phyloP scores from a whole-genome alignment of 2,329 filamentous ascomycete species.

The Trichoderma koningiopsis region DNA sequence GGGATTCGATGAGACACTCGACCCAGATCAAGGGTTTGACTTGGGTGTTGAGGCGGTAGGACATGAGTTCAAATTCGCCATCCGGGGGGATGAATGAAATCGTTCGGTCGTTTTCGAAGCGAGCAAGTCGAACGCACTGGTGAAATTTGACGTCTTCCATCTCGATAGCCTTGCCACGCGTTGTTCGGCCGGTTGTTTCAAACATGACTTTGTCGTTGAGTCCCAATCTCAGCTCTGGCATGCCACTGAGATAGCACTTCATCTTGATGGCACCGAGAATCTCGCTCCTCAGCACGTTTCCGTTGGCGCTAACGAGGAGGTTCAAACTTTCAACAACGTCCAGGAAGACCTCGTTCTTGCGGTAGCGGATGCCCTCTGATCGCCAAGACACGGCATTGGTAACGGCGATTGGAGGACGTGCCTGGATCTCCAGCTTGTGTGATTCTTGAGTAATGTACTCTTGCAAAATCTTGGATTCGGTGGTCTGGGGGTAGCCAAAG shows the following conservation, averaged over 20 bases:
- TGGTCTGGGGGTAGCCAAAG: constrained; percentile 98
- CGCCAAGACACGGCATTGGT: constrained; percentile 98
- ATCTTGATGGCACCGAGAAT: constrained; percentile 98
- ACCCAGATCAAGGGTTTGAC: constrained; percentile 99
- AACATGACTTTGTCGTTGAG: constrained; percentile 99
- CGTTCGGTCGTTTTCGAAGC: constrained; percentile 97
- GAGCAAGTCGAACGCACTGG: constrained; percentile 91
- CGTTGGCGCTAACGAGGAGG: constrained; percentile 88
- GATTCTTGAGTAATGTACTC: constrained; percentile 99
- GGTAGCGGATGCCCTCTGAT: constrained; percentile 95
- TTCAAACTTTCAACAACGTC: constrained; percentile 97
- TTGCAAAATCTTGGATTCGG: constrained; percentile 96
- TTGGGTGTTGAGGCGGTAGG: constrained; percentile 96
- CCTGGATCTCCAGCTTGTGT: constrained; percentile 96
- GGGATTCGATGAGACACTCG: constrained; percentile 94
- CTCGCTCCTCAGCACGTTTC: constrained; percentile 93
- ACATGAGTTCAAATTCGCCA: constrained; percentile 99
- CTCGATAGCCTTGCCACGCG: constrained; percentile 93
- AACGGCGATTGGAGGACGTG: constrained; percentile 92
- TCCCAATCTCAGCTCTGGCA: constrained; percentile 92
- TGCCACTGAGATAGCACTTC: constrained; percentile 98
- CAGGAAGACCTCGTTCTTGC: constrained; percentile 99
- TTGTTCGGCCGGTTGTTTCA: constrained; percentile 92
- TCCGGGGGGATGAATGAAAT: constrained; percentile 99
- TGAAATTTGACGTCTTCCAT: constrained; percentile 99